These are phyloP conservation scores for Paecilomyces sp. DNA, from an alignment of 2,329 filamentous ascomycete species.

Conservation along the genomic window DNA sequence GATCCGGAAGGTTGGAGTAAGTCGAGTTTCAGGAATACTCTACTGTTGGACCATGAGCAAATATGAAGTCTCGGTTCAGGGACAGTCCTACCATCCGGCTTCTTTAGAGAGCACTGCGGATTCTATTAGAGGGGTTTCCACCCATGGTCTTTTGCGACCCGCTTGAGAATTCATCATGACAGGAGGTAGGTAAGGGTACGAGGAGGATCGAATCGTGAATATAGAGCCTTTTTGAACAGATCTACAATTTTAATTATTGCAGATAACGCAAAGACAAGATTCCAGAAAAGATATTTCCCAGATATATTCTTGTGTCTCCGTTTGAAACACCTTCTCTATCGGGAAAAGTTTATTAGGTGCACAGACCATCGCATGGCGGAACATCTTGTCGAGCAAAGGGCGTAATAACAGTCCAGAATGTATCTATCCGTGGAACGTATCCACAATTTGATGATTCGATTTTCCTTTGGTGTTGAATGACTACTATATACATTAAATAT, in stretches of 20 bases:
- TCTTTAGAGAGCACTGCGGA: slow-evolving; percentile 26
- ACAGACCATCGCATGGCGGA: neutral
- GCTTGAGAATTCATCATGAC: neutral
- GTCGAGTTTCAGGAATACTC: slow-evolving; percentile 76
- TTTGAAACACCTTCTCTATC: neutral
- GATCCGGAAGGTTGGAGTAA: slow-evolving; percentile 73
- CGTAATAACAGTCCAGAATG: too few species aligned
- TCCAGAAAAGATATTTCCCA: too few species aligned
- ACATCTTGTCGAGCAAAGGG: too few species aligned
- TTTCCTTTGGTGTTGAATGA: neutral
- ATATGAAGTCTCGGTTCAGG: neutral
- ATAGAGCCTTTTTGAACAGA: neutral
- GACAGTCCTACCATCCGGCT: slow-evolving; percentile 28
- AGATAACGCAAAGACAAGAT: too few species aligned
- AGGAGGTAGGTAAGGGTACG: neutral
- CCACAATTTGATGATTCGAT: neutral
- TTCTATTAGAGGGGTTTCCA: slow-evolving; percentile 32
- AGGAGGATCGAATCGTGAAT: neutral
- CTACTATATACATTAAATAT: neutral
- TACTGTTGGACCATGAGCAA: slow-evolving; percentile 34
- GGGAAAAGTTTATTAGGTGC: neutral
- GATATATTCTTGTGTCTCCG: neutral
- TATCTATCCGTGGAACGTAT: too few species aligned
- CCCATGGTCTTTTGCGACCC: slow-evolving; percentile 24
- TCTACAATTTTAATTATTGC: too few species aligned